These are phyloP conservation scores for Fraxinus platypoda DNA, from an alignment of 305 asterid genomes.

Conservation along the genomic window DNA sequence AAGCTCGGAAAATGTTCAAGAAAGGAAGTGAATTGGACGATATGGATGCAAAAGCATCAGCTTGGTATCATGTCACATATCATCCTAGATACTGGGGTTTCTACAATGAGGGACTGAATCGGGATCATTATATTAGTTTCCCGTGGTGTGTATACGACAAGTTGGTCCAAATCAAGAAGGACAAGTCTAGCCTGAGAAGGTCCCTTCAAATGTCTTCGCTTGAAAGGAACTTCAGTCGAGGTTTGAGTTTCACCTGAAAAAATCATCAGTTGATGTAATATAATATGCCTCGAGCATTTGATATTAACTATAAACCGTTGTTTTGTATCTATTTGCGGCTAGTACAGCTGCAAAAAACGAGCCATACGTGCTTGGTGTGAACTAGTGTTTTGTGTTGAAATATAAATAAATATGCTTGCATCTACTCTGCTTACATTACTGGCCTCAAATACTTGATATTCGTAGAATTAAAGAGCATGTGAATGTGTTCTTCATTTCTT, in stretches of 20 bases:
- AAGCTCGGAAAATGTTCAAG: conserved; percentile 73
- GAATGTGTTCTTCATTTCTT: neutral
- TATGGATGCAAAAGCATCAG: conserved; percentile 75
- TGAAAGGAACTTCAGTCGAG: conserved; percentile 19
- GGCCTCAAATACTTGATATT: neutral
- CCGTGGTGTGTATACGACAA: conserved; percentile 91
- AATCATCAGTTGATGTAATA: neutral
- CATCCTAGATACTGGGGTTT: conserved; percentile 68
- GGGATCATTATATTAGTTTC: conserved; percentile 80
- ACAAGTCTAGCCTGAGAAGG: conserved; percentile 19
- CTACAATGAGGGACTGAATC: conserved; percentile 63
- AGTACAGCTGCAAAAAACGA: neutral
- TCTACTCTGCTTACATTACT: neutral
- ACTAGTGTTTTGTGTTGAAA: neutral
- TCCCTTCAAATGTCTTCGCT: conserved; percentile 22
- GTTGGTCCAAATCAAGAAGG: conserved; percentile 67
- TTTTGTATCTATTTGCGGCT: neutral
- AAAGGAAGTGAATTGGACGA: conserved; percentile 46
- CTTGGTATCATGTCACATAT: conserved; percentile 88
- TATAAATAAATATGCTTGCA: neutral
- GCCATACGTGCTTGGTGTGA: neutral
- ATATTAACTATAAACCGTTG: neutral
- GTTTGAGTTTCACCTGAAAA: conserved; percentile 28
- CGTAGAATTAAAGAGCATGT: neutral
- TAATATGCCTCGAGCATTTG: neutral